A percentile compares a stretch with the other conserved stretches of the same genome.
Evolutionary conservation across 23 red algal species (phyloP).

Genomic region (Agarophyton chilense): DNA sequence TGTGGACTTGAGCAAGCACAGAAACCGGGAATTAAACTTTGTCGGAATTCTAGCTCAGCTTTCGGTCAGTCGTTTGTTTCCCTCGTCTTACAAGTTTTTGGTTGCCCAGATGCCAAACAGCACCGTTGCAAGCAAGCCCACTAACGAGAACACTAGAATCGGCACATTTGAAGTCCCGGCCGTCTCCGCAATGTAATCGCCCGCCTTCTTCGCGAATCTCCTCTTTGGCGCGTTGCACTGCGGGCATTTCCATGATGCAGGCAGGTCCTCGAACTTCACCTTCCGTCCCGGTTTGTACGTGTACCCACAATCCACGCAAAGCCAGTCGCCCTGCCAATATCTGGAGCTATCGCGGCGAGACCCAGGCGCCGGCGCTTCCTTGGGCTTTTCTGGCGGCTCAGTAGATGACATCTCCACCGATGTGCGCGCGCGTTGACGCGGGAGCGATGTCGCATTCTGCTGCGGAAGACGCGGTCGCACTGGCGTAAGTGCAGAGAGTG

Average conservation of each 20-base stretch:
- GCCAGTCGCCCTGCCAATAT: constrained; percentile 80
- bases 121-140: constrained; percentile 71
- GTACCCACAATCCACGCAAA: constrained; percentile 97
- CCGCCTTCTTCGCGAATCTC: constrained; percentile 91
- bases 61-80: too few species aligned
- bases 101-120: constrained; percentile 85
- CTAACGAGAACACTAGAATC: constrained; percentile 70
- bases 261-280: constrained; percentile 87
- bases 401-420: background rate
- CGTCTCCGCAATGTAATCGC: constrained; percentile 74
- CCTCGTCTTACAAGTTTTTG: constrained; percentile 57
- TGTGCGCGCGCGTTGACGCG: background rate
- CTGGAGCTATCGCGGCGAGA: background rate
- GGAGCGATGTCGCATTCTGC: background rate
- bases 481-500: background rate
- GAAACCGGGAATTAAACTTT: too few species aligned
- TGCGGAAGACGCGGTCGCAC: background rate
- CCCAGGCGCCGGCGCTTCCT: background rate
- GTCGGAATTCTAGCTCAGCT: too few species aligned
- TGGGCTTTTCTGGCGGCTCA: background rate
- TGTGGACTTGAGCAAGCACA: too few species aligned
- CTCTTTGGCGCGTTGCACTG: constrained; percentile 94
- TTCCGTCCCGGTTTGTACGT: constrained; percentile 69
- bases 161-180: constrained; percentile 70
- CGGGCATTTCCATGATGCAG: constrained; percentile 87